Percentiles rank a stretch among this genome's conserved stretches.
These are phyloP conservation scores for Manihot esculenta DNA, from an alignment of 441 rosid genomes.

Conservation along the genomic window DNA sequence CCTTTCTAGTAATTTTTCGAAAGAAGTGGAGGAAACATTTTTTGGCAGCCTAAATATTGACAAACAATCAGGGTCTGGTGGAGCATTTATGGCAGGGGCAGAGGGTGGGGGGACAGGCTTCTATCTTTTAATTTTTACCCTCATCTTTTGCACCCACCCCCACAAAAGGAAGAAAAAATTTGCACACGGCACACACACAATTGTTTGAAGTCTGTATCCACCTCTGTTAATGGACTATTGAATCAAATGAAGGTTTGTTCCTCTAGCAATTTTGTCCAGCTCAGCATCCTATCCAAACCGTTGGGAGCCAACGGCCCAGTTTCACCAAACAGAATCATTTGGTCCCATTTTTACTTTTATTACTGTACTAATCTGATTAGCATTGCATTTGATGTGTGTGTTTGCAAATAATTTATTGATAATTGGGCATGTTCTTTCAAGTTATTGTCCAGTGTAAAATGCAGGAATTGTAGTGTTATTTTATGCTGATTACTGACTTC, in stretches of 20 bases:
- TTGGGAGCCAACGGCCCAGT: neutral
- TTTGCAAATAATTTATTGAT: too few relatives aligned
- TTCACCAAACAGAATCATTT: too few relatives aligned
- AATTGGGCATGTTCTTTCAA: too few relatives aligned
- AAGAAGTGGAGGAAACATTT: neutral
- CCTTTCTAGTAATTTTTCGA: neutral
- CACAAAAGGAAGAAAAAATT: too few relatives aligned
- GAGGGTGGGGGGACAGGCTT: too few relatives aligned
- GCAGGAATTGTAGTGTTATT: constrained; percentile 14
- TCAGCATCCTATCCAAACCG: neutral
- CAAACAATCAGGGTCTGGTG: neutral
- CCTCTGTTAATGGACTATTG: too few relatives aligned
- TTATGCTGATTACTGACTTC: constrained; percentile 27
- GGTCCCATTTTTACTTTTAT: too few relatives aligned
- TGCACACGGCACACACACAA: too few relatives aligned
- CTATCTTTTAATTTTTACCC: too few relatives aligned
- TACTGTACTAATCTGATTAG: too few relatives aligned
- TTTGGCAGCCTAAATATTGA: neutral
- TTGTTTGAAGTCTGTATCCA: too few relatives aligned
- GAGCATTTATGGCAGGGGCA: neutral
- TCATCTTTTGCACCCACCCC: too few relatives aligned
- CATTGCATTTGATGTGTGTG: neutral
- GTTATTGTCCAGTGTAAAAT: neutral
- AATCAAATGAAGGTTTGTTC: neutral
- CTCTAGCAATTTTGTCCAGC: neutral